Base-by-base conservation (phyloP, 2,329 filamentous ascomycete genomes). In the Byssothecium circinans region DNA sequence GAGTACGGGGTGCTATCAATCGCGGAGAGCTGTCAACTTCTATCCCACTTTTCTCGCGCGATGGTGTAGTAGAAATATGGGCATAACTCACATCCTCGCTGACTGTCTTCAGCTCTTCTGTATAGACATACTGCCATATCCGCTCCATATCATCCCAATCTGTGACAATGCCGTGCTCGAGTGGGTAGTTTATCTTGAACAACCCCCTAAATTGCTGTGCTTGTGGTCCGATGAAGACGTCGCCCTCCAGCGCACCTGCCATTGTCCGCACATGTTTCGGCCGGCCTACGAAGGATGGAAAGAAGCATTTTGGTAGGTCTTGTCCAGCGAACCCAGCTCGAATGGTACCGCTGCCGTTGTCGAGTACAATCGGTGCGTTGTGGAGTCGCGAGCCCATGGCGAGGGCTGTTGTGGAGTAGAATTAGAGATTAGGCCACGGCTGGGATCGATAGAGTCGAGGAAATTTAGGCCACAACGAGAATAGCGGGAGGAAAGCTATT, bases 61-160 rank as follows among this genome's bases (percentile, higher is more conserved):
- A 8, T 11, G 20, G 19, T 30, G 15, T 30, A n/a, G 5, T n/a
- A 30, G 11, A 22, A 37, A 17, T 20, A 34, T 15, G 14, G n/a
- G 41, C 17, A 15, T 43, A 15, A 68, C 76, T 70, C 73, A 91
- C 88, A 81, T 99, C 94, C 81, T 99, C 94, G 73, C 91, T 96
- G 68, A 96, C 80, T 41, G 92, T 96, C 78, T 96, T 97, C 64
- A 99, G 74, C 56, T 95, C 94, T 67, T 96, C 92, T 48, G 89
- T 89, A 71, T 97, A 99, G 43, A 99, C 91, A 68, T 95, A 94
- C 65, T 95, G 89, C 94, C 94, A 99, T 75, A 99, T 99, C 76
- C 90, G 86, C 78, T 99, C 94, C 94, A 99, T 99, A 69, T 99
- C 94, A 69, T 97, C 94, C 94, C 94, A 99, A 74, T 99, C 91